Evolutionary conservation across 2,329 filamentous ascomycete genomes (phyloP).

Genomic region (Talaromyces sp.): DNA sequence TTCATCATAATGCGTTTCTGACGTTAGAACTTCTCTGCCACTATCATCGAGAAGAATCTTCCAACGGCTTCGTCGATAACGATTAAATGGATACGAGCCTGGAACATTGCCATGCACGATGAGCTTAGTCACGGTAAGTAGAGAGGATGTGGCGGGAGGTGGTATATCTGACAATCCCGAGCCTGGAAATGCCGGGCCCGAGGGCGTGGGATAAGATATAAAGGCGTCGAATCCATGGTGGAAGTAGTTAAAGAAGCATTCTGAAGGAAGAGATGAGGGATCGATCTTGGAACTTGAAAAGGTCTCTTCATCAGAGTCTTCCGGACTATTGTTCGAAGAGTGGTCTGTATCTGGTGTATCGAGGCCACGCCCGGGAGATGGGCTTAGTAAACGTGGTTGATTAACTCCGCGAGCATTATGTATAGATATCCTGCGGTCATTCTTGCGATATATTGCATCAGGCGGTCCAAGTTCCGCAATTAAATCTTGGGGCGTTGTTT

Average conservation of each 20-base stretch:
- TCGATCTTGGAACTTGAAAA: constrained; percentile 60
- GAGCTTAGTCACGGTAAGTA: constrained; percentile 84
- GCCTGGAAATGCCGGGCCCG: constrained; percentile 62
- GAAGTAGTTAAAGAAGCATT: constrained; percentile 96
- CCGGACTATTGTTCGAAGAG: constrained; percentile 68
- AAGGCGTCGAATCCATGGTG: constrained; percentile 91
- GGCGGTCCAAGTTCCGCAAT: constrained; percentile 88
- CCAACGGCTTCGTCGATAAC: constrained; percentile 88
- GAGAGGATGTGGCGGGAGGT: constrained; percentile 45
- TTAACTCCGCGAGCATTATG: constrained; percentile 49
- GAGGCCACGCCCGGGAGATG: constrained; percentile 35
- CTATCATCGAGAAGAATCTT: constrained; percentile 55
- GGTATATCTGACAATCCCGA: constrained; percentile 33
- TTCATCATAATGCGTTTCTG: constrained; percentile 73
- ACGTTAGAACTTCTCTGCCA: constrained; percentile 54
- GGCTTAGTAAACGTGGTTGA: constrained; percentile 34
- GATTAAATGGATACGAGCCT: constrained; percentile 94
- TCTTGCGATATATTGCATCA: constrained; percentile 89
- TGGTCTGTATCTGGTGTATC: constrained; percentile 66
- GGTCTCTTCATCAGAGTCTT: constrained; percentile 62
- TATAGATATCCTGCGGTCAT: constrained; percentile 82
- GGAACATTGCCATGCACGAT: constrained; percentile 92
- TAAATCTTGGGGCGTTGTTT: constrained; percentile 88
- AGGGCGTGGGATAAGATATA: constrained; percentile 69
- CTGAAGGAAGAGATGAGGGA: constrained; percentile 42